These are phyloP conservation scores for Biscogniauxia mediterranea DNA, from an alignment of 2,329 filamentous ascomycete genomes.

Conservation along the genomic window DNA sequence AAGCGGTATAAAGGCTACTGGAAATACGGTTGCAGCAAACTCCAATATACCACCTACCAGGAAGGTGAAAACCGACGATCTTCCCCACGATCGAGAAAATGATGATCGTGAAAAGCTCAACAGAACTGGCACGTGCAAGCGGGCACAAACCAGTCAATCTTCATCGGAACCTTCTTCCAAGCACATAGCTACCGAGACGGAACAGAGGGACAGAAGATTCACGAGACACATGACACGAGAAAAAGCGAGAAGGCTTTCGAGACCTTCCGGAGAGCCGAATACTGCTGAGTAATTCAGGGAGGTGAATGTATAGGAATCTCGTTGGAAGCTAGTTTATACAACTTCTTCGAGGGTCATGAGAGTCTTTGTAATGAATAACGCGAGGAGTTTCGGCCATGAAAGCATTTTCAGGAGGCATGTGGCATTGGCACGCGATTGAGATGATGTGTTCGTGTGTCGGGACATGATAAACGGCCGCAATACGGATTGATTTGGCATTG, in stretches of 20 bases:
- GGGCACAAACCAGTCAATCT: not conserved
- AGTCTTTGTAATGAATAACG: conserved; percentile 2
- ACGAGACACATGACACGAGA: conserved; percentile 12
- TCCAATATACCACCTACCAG: not conserved
- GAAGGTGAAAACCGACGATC: not conserved
- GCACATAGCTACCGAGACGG: conserved; percentile 10
- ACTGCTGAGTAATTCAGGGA: not conserved
- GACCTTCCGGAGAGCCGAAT: not conserved
- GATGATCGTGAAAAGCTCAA: not conserved
- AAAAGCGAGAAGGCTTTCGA: conserved; percentile 4
- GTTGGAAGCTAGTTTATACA: not conserved
- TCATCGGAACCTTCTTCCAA: conserved; percentile 11
- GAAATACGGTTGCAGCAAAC: not conserved
- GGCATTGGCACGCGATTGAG: conserved; percentile 4
- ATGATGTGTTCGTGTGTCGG: conserved; percentile 3
- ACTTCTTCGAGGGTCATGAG: conserved; percentile 1
- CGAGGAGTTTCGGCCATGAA: conserved; percentile 10
- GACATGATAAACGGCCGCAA: conserved; percentile 5
- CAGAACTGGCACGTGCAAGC: not conserved
- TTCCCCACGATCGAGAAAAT: conserved; percentile 2
- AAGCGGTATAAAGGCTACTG: not conserved
- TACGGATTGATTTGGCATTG: conserved; percentile 11
- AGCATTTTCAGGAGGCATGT: conserved; percentile 20
- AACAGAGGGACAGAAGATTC: not conserved
- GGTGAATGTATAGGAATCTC: not conserved